Conservation (phyloP, 2,329 filamentous ascomycete species). For the Meredithiella fracta region DNA sequence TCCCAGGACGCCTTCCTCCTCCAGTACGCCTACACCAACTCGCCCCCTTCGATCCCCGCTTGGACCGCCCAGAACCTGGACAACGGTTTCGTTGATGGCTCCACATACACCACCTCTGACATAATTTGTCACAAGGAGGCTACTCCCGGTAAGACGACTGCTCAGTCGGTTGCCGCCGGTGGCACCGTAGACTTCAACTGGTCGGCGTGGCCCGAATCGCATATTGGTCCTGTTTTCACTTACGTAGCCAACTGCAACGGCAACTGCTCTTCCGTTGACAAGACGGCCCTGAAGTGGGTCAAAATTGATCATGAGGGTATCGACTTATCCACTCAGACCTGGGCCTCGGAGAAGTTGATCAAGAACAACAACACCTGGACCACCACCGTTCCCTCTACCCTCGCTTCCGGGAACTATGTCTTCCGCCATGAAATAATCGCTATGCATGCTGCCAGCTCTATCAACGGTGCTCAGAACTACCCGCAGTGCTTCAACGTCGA, state of each 20-base stretch:
- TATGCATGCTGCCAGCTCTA: slow-evolving; percentile 26
- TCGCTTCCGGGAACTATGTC: slow-evolving; percentile 28
- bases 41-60: slow-evolving; percentile 19
- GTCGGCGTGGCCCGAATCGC: slow-evolving; percentile 27
- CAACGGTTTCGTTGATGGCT: slow-evolving; percentile 34
- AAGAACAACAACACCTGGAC: slow-evolving; percentile 22
- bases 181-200: slow-evolving; percentile 26
- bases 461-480: slow-evolving; percentile 34
- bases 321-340: slow-evolving; percentile 24
- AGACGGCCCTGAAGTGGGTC: slow-evolving; percentile 39
- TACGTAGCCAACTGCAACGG: slow-evolving; percentile 45
- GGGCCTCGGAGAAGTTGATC: slow-evolving; percentile 28
- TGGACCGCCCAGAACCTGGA: slow-evolving; percentile 29
- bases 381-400: slow-evolving; percentile 20
- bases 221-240: slow-evolving; percentile 40
- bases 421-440: slow-evolving; percentile 37
- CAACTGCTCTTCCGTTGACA: slow-evolving; percentile 37
- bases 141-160: slow-evolving; percentile 21
- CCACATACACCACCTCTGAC: slow-evolving; percentile 24
- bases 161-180: slow-evolving; percentile 25
- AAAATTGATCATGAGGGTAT: slow-evolving; percentile 45
- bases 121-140: slow-evolving; percentile 32
- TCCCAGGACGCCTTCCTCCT: slow-evolving; percentile 17
- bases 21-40: slow-evolving; percentile 16
- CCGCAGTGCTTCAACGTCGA: slow-evolving; percentile 34